Evolutionary conservation across 2,329 filamentous ascomycete genomes (phyloP).

Genomic region (Aspergillus nomiae): DNA sequence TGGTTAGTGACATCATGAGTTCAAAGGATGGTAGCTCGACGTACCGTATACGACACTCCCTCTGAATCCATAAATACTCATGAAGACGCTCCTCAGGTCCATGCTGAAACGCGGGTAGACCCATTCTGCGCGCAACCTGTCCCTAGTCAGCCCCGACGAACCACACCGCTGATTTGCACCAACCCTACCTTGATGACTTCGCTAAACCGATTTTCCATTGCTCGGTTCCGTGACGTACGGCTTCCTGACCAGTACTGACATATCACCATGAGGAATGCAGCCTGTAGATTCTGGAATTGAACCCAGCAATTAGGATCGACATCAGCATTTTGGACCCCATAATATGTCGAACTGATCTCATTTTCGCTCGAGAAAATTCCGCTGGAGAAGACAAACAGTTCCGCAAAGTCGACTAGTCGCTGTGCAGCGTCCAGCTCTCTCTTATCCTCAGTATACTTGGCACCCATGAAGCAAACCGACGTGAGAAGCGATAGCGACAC

Average conservation of each 20-base stretch:
- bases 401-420: slow-evolving; percentile 45
- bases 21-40: background rate
- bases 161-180: background rate
- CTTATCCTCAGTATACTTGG: slow-evolving; percentile 47
- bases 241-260: slow-evolving; percentile 50
- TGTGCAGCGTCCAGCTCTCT: slow-evolving; percentile 42
- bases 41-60: slow-evolving; percentile 47
- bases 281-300: slow-evolving; percentile 46
- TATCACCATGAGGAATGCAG: slow-evolving; percentile 44
- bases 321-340: slow-evolving; percentile 22
- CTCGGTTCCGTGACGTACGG: slow-evolving; percentile 40
- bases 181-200: slow-evolving; percentile 43
- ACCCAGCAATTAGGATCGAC: slow-evolving; percentile 33
- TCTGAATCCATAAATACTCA: slow-evolving; percentile 47
- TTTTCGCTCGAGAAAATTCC: slow-evolving; percentile 44
- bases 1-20: slow-evolving; percentile 9
- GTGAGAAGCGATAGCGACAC: slow-evolving; percentile 42
- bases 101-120: slow-evolving; percentile 42
- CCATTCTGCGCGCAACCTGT: slow-evolving; percentile 43
- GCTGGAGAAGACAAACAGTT: slow-evolving; percentile 47
- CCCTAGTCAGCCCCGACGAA: background rate
- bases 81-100: slow-evolving; percentile 37
- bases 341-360: slow-evolving; percentile 41
- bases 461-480: slow-evolving; percentile 46
- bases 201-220: slow-evolving; percentile 47